A percentile compares a stretch with the other conserved stretches of the same genome.
Evolutionary conservation across 345 rosid genomes (phyloP).

Genomic region (Populus euphratica): DNA sequence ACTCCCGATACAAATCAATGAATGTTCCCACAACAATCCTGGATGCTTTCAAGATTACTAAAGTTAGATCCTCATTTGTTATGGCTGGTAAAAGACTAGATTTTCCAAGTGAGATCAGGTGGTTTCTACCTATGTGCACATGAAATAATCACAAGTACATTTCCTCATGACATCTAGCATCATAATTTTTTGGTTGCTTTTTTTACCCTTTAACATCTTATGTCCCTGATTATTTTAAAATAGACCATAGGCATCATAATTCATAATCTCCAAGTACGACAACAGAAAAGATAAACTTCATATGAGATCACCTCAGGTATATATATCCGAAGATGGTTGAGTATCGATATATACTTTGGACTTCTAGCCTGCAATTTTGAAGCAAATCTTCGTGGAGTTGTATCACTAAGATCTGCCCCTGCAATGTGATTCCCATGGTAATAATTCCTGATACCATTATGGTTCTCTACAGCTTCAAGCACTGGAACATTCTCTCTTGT

Average conservation of each 20-base stretch:
- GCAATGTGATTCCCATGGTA: slow-evolving; percentile 96
- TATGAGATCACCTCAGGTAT: slow-evolving; percentile 77
- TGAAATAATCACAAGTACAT: not conserved
- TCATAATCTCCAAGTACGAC: not conserved
- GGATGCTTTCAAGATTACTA: not conserved
- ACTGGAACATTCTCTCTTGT: slow-evolving; percentile 99
- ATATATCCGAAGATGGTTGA: slow-evolving; percentile 96
- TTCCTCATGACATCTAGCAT: not conserved
- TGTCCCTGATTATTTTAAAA: not conserved
- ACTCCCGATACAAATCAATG: not conserved
- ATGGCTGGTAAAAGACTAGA: not conserved
- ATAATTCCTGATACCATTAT: slow-evolving; percentile 74
- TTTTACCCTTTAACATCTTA: not conserved
- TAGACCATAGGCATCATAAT: slow-evolving; percentile 1
- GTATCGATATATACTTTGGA: slow-evolving; percentile 97
- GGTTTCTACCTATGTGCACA: not conserved
- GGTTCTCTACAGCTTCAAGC: slow-evolving; percentile 93
- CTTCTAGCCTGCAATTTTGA: slow-evolving; percentile 96
- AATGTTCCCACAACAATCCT: not conserved
- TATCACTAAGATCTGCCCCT: slow-evolving; percentile 76
- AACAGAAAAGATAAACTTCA: not conserved
- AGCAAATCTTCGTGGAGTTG: slow-evolving; percentile 86
- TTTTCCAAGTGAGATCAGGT: not conserved
- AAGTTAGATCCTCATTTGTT: not conserved
- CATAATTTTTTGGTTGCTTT: not conserved